Percentiles rank a stretch among this genome's conserved stretches.
phyloP scores from a whole-genome alignment of 108 stramenopile species.

The Skeletonema tropicum region DNA sequence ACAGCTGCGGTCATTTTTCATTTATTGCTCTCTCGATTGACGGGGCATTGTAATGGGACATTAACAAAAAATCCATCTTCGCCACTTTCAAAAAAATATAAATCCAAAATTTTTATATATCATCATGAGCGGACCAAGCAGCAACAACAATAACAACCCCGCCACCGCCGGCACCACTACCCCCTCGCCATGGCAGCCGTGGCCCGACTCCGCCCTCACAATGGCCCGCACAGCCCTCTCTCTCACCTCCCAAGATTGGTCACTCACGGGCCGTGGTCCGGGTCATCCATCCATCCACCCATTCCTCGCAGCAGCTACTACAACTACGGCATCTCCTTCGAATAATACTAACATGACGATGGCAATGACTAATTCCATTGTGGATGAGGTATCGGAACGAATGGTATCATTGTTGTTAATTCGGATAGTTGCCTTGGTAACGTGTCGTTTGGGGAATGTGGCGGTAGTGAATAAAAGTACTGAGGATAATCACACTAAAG shows the following conservation, averaged over 20 bases:
- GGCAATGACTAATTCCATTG: not conserved
- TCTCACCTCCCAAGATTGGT: constrained; percentile 21
- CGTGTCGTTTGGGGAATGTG: constrained; percentile 32
- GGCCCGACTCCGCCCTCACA: constrained; percentile 15
- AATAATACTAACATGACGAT: no score
- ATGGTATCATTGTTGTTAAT: constrained; percentile 69
- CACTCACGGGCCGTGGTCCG: constrained; percentile 8
- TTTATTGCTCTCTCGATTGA: no score
- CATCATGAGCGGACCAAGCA: no score
- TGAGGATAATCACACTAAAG: not conserved
- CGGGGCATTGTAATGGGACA: no score
- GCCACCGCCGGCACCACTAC: no score
- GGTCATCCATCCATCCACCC: not conserved
- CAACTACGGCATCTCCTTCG: no score
- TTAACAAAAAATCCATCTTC: no score
- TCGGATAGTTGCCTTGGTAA: constrained; percentile 65
- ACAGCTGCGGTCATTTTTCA: no score
- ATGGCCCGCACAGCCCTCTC: constrained; percentile 25
- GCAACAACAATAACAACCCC: no score
- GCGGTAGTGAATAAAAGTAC: not conserved
- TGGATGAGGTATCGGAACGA: constrained; percentile 46
- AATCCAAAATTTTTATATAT: not conserved
- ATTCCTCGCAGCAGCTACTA: not conserved
- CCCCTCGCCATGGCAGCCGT: not conserved
- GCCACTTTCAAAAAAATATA: not conserved